Conservation (phyloP, 2,329 filamentous ascomycete species). For the Fusarium miscanthi region DNA sequence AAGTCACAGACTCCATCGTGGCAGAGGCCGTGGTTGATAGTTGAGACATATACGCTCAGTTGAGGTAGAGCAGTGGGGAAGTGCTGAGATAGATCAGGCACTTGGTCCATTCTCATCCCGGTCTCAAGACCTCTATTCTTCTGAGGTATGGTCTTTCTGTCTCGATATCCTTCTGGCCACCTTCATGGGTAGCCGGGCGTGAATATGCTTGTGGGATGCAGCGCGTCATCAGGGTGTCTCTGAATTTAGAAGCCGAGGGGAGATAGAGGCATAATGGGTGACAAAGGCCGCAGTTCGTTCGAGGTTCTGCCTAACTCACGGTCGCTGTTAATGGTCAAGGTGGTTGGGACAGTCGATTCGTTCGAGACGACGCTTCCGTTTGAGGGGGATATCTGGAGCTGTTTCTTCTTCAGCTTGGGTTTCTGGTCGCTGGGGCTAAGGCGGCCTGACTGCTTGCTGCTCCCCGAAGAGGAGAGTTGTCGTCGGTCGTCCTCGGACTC, state of each 20-base stretch:
- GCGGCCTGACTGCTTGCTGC: constrained; percentile 62
- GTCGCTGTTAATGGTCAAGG: constrained; percentile 59
- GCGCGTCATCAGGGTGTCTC: constrained; percentile 13
- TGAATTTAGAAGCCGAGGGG: constrained; percentile 65
- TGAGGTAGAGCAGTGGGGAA: background rate
- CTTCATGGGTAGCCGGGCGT: constrained; percentile 4
- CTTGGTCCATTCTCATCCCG: background rate
- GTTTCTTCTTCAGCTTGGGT: constrained; percentile 57
- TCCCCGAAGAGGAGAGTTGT: constrained; percentile 70
- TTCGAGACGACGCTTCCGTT: constrained; percentile 58
- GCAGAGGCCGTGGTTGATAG: background rate
- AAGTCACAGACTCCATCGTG: constrained; percentile 23
- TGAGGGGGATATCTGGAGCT: constrained; percentile 53
- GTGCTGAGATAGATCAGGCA: background rate
- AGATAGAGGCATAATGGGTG: constrained; percentile 74
- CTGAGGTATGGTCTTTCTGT: background rate
- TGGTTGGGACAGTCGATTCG: constrained; percentile 58
- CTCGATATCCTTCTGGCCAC: background rate
- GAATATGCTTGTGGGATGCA: constrained; percentile 7
- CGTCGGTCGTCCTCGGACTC: constrained; percentile 40
- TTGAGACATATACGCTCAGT: background rate
- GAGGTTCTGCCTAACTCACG: constrained; percentile 41
- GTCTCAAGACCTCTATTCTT: background rate
- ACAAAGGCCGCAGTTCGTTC: constrained; percentile 67
- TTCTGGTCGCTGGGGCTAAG: constrained; percentile 40